A percentile compares a stretch with the other conserved stretches of the same genome.
Evolutionary conservation across 2,329 filamentous ascomycete genomes (phyloP).

Genomic region (Aspergillus awamori): DNA sequence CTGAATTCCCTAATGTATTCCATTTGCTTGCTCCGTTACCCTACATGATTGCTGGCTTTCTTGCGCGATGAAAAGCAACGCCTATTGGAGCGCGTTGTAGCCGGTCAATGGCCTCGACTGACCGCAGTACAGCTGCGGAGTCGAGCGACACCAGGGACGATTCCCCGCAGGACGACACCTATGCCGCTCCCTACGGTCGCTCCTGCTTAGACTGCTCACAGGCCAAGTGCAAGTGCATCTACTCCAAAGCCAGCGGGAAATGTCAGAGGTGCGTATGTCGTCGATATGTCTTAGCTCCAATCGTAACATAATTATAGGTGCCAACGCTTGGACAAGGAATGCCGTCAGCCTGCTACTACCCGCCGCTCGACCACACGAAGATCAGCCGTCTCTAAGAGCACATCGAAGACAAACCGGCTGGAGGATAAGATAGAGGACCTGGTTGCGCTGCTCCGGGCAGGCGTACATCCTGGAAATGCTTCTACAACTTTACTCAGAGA

Average conservation of each 20-base stretch:
- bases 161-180: conserved; percentile 6
- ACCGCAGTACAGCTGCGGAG: background rate
- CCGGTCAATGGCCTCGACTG: conserved; percentile 1
- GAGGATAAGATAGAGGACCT: conserved; percentile 32
- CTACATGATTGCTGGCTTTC: background rate
- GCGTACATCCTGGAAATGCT: background rate
- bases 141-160: background rate
- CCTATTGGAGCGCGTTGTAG: background rate
- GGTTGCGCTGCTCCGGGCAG: conserved; percentile 27
- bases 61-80: background rate
- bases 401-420: conserved; percentile 25
- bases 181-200: conserved; percentile 14
- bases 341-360: conserved; percentile 39
- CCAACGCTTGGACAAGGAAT: conserved; percentile 46
- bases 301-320: conserved; percentile 35
- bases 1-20: too few relatives aligned
- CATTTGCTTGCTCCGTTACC: background rate
- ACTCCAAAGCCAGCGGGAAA: background rate
- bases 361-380: conserved; percentile 31
- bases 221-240: conserved; percentile 30
- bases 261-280: conserved; percentile 15
- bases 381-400: conserved; percentile 3
- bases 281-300: background rate
- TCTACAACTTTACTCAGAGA: background rate
- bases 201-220: conserved; percentile 29